Percentiles rank a stretch among this genome's conserved stretches.
Conservation (phyloP, 2,329 filamentous ascomycete genomes). For the Ascochyta clinopodiicola region DNA sequence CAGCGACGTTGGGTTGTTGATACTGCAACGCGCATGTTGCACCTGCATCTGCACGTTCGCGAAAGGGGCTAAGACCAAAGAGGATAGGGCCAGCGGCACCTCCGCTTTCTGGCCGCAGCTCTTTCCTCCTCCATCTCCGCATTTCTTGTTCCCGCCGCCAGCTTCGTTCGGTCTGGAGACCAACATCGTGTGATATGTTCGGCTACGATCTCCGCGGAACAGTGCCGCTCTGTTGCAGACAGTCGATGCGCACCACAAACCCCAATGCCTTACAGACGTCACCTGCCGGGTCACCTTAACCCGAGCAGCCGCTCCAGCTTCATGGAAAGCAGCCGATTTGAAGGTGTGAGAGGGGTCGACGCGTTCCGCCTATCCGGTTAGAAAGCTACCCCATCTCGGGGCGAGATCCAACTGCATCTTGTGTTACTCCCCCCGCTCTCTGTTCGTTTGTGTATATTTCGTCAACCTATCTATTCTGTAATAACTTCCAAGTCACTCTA, state of each 20-base stretch:
- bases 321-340: slow-evolving; percentile 12
- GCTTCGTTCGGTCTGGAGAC: slow-evolving; percentile 6
- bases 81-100: slow-evolving; percentile 17
- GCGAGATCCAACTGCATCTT: slow-evolving; percentile 13
- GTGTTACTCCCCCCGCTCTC: background rate
- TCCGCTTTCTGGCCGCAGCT: slow-evolving; percentile 26
- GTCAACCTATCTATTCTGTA: background rate
- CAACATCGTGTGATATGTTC: background rate
- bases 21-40: slow-evolving; percentile 17
- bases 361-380: slow-evolving; percentile 35
- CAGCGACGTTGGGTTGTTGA: slow-evolving; percentile 15
- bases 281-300: slow-evolving; percentile 17
- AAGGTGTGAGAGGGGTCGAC: slow-evolving; percentile 34
- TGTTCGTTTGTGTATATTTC: background rate
- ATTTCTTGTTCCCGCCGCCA: slow-evolving; percentile 11
- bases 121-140: slow-evolving; percentile 1
- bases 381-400: slow-evolving; percentile 9
- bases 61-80: slow-evolving; percentile 16
- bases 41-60: slow-evolving; percentile 17
- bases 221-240: background rate
- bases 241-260: background rate
- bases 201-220: slow-evolving; percentile 5
- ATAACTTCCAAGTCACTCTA: background rate
- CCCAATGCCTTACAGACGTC: slow-evolving; percentile 16
- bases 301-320: slow-evolving; percentile 16